Evolutionary conservation across 2,329 filamentous ascomycete genomes (phyloP).

Genomic region (Sclerotinia glacialis): DNA sequence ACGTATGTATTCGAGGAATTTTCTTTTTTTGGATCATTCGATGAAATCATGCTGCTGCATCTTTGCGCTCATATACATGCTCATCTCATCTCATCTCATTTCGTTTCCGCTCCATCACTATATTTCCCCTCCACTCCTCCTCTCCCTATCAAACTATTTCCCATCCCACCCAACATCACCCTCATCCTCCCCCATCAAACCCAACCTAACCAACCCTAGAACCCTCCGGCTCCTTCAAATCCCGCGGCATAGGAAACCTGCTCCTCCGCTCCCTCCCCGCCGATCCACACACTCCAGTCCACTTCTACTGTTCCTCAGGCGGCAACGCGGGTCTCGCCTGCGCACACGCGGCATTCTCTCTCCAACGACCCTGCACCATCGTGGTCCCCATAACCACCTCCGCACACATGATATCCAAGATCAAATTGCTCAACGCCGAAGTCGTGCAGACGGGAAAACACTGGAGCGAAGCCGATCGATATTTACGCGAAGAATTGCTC

Average conservation of each 20-base stretch:
- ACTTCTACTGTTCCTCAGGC: conserved; percentile 78
- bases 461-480: conserved; percentile 67
- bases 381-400: conserved; percentile 54
- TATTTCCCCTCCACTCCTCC: neutral
- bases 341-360: conserved; percentile 65
- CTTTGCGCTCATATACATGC: conserved; percentile 47
- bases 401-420: conserved; percentile 67
- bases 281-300: conserved; percentile 43
- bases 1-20: conserved; percentile 4
- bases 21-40: neutral
- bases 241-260: conserved; percentile 69
- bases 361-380: conserved; percentile 50
- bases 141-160: neutral
- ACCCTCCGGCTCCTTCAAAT: conserved; percentile 71
- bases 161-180: neutral
- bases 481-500: conserved; percentile 59
- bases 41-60: neutral
- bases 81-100: conserved; percentile 31
- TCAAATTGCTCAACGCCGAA: conserved; percentile 64
- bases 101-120: neutral
- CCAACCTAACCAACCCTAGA: conserved; percentile 18
- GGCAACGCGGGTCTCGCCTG: conserved; percentile 85
- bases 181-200: neutral
- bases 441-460: conserved; percentile 67
- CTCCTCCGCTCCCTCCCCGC: conserved; percentile 50